These are phyloP conservation scores for peach (Prunus persica) DNA, from an alignment of 306 rosid species.

Conservation along the genomic window DNA sequence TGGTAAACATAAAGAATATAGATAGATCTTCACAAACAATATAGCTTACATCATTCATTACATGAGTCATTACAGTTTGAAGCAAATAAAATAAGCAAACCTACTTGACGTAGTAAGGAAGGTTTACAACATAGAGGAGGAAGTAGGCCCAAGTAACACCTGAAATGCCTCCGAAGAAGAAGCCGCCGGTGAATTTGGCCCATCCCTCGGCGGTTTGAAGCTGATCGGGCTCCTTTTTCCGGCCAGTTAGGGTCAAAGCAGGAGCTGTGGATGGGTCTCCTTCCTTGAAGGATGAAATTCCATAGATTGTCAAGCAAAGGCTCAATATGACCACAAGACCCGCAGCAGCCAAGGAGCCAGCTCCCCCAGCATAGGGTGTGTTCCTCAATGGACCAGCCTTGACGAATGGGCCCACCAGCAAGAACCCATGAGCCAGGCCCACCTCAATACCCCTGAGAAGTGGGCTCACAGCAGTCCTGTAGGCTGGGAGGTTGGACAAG, in stretches of 20 bases:
- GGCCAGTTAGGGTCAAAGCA: constrained; percentile 68
- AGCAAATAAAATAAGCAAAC: neutral
- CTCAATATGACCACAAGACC: constrained; percentile 87
- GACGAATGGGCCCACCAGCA: constrained; percentile 91
- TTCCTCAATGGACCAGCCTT: constrained; percentile 85
- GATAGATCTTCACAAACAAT: constrained; percentile 11
- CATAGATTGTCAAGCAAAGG: constrained; percentile 71
- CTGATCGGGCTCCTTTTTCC: constrained; percentile 88
- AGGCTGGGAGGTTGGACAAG: constrained; percentile 94
- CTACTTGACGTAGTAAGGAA: constrained; percentile 69
- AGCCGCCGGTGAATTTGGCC: constrained; percentile 94
- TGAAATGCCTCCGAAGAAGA: constrained; percentile 94
- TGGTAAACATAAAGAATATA: constrained; percentile 20
- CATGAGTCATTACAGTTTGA: constrained; percentile 4
- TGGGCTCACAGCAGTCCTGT: constrained; percentile 90
- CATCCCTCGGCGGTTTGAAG: constrained; percentile 92
- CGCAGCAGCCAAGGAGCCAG: constrained; percentile 84
- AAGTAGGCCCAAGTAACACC: constrained; percentile 91
- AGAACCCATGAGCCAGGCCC: constrained; percentile 85
- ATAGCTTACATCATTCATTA: constrained; percentile 12
- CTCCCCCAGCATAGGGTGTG: constrained; percentile 61
- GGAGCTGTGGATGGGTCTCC: constrained; percentile 94
- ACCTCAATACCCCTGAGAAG: constrained; percentile 83
- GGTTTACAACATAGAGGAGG: constrained; percentile 31
- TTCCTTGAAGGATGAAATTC: constrained; percentile 79